phyloP scores from a whole-genome alignment of 169 alveolate species.

The Plasmodium falciparum region DNA sequence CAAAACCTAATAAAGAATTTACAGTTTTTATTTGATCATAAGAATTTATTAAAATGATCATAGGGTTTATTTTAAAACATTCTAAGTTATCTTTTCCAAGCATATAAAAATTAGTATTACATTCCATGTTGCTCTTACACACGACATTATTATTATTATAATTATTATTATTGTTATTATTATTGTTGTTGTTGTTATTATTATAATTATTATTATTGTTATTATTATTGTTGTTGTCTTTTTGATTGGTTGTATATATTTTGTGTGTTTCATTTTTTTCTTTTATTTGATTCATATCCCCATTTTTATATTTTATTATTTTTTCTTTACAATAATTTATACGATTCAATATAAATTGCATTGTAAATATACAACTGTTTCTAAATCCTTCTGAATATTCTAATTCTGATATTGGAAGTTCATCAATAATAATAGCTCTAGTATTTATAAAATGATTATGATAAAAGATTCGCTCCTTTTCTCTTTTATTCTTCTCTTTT shows the following conservation, averaged over 20 bases:
- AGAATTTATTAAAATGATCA: constrained; percentile 62
- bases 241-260: neutral
- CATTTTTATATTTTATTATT: constrained; percentile 2
- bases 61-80: constrained; percentile 64
- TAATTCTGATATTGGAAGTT: constrained; percentile 60
- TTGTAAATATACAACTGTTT: constrained; percentile 32
- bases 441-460: constrained; percentile 64
- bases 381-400: constrained; percentile 72
- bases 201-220: no score
- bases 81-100: neutral
- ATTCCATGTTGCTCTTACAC: no score
- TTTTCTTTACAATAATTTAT: constrained; percentile 47
- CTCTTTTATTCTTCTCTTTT: constrained; percentile 55
- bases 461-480: constrained; percentile 45
- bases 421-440: constrained; percentile 63
- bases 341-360: constrained; percentile 63
- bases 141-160: no score
- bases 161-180: no score
- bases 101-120: no score
- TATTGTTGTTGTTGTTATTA: no score
- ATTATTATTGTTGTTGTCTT: neutral
- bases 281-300: no score
- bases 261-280: neutral
- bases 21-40: constrained; percentile 65
- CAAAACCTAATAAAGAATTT: constrained; percentile 69